Conservation (phyloP, 2,329 filamentous ascomycete species). For the Fonsecaea pugnacius region DNA sequence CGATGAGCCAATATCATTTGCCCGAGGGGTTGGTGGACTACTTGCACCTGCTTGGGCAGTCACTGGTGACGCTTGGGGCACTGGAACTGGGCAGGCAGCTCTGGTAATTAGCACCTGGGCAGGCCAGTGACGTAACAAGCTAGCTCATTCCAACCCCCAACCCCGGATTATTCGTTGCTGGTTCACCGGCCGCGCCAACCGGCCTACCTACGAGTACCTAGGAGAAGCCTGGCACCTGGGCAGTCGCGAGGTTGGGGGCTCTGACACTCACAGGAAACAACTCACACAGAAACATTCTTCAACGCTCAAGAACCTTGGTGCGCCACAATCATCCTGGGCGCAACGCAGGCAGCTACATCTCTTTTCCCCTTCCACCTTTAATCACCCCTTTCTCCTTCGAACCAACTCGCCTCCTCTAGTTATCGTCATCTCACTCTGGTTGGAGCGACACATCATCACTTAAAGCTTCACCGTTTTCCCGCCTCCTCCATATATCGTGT, state of each 20-base stretch:
- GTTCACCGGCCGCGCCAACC: background rate
- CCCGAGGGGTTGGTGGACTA: no score
- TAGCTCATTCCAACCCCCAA: conserved; percentile 4
- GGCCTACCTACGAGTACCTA: background rate
- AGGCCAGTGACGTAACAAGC: conserved; percentile 14
- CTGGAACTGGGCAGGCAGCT: no score
- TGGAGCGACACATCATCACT: background rate
- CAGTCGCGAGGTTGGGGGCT: conserved; percentile 3
- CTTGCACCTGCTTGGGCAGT: background rate
- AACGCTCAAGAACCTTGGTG: conserved; percentile 14
- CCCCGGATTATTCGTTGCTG: conserved; percentile 16
- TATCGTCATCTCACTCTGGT: background rate
- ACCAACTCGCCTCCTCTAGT: background rate
- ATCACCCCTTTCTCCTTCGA: background rate
- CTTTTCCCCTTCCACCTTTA: background rate
- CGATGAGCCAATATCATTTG: background rate
- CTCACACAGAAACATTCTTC: background rate
- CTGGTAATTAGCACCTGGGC: background rate
- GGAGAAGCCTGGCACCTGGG: background rate
- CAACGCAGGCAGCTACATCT: conserved; percentile 6
- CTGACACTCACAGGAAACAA: conserved; percentile 8
- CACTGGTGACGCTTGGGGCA: background rate
- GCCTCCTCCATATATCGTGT: background rate
- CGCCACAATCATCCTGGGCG: conserved; percentile 14
- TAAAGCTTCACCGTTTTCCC: background rate